A percentile compares a stretch with the other conserved stretches of the same genome.
Evolutionary conservation across 2,329 filamentous ascomycete genomes (phyloP).

Genomic region (Magnaporthiopsis rhizophila): DNA sequence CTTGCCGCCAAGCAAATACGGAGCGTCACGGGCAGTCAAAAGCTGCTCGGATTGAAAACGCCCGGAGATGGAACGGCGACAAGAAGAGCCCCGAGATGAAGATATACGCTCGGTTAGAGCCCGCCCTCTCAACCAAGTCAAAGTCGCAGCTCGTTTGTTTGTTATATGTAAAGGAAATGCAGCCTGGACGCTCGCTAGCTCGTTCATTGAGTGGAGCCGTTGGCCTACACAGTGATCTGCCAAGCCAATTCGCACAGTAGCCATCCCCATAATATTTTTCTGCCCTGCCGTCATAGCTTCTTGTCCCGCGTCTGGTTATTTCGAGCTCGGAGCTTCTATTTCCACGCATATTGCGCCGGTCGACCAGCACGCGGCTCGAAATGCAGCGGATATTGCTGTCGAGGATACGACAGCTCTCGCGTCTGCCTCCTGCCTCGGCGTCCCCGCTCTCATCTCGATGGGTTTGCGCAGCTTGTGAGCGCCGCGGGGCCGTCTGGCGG

Average conservation of each 20-base stretch:
- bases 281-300: not conserved
- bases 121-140: too few species aligned
- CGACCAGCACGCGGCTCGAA: not conserved
- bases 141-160: not conserved
- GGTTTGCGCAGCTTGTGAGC: slow-evolving; percentile 4
- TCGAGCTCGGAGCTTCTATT: not conserved
- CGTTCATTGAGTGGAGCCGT: not conserved
- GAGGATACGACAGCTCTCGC: not conserved
- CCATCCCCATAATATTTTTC: not conserved
- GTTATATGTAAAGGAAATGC: not conserved
- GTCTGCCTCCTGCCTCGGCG: not conserved
- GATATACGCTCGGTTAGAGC: not conserved
- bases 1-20: not conserved
- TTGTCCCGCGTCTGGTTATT: not conserved
- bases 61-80: not conserved
- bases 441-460: not conserved
- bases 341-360: not conserved
- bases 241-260: not conserved
- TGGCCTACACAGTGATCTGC: not conserved
- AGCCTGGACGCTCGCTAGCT: not conserved
- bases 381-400: slow-evolving; percentile 3
- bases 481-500: slow-evolving; percentile 3
- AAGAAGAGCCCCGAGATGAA: not conserved
- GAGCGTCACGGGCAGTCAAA: too few species aligned
- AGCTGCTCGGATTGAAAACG: not conserved